Evolutionary conservation across 331 rosid genomes (phyloP).

Genomic region (Malus hybrid): DNA sequence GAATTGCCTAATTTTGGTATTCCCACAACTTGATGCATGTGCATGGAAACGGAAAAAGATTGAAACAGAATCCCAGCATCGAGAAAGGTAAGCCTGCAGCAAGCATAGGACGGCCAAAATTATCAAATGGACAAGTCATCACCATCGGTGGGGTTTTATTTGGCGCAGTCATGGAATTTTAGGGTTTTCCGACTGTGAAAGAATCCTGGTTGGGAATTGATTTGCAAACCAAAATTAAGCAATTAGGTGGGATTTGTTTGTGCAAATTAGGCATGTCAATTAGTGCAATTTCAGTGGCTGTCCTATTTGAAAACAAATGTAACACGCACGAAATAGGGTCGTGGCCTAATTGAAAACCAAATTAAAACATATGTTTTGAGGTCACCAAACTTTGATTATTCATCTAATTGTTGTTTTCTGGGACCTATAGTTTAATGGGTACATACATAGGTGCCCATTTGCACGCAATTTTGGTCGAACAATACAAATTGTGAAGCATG

Average conservation of each 20-base stretch:
- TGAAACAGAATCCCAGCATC: not conserved
- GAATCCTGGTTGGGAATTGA: not conserved
- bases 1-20: not conserved
- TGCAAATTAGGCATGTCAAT: slow-evolving; percentile 15
- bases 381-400: not conserved
- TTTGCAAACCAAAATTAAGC: not conserved
- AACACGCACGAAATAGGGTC: not conserved
- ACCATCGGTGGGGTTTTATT: not conserved
- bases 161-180: not conserved
- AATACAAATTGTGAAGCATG: not conserved
- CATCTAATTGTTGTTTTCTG: not conserved
- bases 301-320: not conserved
- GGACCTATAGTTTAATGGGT: not conserved
- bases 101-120: not conserved
- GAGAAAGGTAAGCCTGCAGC: not conserved
- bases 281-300: not conserved
- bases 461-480: not conserved
- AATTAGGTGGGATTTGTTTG: slow-evolving; percentile 6
- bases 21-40: not conserved
- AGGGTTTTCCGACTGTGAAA: not conserved
- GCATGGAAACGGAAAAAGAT: slow-evolving; percentile 3
- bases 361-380: not conserved
- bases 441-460: not conserved
- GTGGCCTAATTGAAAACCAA: not conserved
- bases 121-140: not conserved